Evolutionary conservation across 1,139 yeast species (phyloP), one percentile per base, ranked within the genome.

Genomic region (Saccharomycopsis hybrid): DNA sequence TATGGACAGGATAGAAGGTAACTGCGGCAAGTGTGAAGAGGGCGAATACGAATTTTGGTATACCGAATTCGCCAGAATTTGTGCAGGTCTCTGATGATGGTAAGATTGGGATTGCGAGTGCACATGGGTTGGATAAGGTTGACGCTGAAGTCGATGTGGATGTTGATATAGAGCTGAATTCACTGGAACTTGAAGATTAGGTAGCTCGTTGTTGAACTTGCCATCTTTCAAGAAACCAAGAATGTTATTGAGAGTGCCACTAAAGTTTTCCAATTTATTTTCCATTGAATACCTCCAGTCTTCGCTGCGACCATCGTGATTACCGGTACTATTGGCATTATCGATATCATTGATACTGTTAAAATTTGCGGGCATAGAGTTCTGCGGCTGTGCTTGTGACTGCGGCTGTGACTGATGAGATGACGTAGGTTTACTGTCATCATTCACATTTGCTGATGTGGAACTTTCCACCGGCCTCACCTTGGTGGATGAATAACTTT

Each of bases 271-370:
- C 51, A 78, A 67, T 45, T 75, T 68, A 45, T 60, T 62, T 52
- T 77, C 82, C 56, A 77, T 72, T 43, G 65, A 66, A 4, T 62
- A 48, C 54, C 69, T 69, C 80, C 80, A 74, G n/a, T 58, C 61
- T 3, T 54, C 46, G 28, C 58, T 36, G 39, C 9, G 44, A 46
- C 11, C 9, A 18, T 18, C 18, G 18, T 18, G 18, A 18, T 18
- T 18, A 18, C 18, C 18, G 18, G 18, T 18, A 18, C 18, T 18
- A 18, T 18, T 18, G 18, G 18, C 18, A 18, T 18, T 18, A 18
- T 18, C 18, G 18, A 18, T 18, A 18, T 18, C 18, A 18, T 18
- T 18, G 18, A 18, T 18, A 18, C 18, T 18, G 18, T 18, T 18
- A 18, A 18, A 18, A 18, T 18, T 18, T 18, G 18, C 18, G 18